Percentiles rank a stretch among this genome's conserved stretches.
Conservation (phyloP, 768 basidiomycete species). For the Phaffia australis region DNA sequence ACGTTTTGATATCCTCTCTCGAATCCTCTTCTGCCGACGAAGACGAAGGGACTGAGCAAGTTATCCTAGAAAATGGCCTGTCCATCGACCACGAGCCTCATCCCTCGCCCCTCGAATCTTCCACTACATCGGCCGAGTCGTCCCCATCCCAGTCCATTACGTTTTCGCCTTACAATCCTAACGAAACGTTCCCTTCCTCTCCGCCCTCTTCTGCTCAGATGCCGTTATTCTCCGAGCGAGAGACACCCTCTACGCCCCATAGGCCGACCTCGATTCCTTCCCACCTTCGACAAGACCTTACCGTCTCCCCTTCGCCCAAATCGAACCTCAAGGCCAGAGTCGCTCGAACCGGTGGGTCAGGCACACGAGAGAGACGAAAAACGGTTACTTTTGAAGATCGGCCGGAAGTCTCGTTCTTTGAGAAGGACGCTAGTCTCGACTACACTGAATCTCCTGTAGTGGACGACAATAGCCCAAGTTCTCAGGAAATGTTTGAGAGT, state of each 20-base stretch:
- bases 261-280: conserved; percentile 1
- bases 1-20: background rate
- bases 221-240: background rate
- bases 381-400: conserved; percentile 69
- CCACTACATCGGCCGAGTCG: background rate
- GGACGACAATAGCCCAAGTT: no score
- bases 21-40: background rate
- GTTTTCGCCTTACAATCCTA: background rate
- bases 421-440: conserved; percentile 42
- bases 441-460: background rate
- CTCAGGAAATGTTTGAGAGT: no score
- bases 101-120: conserved; percentile 16
- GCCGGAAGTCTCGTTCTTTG: conserved; percentile 73
- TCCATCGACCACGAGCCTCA: conserved; percentile 1
- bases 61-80: background rate
- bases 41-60: background rate
- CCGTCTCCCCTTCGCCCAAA: conserved; percentile 18
- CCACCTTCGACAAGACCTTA: background rate
- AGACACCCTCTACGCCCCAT: background rate
- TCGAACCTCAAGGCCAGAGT: conserved; percentile 20
- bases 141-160: no score
- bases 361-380: conserved; percentile 47
- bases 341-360: conserved; percentile 9
- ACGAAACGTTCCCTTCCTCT: background rate
- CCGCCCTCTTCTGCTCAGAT: background rate